These are phyloP conservation scores for Starmerella stellata DNA, from an alignment of 805 yeast species.

Conservation along the genomic window DNA sequence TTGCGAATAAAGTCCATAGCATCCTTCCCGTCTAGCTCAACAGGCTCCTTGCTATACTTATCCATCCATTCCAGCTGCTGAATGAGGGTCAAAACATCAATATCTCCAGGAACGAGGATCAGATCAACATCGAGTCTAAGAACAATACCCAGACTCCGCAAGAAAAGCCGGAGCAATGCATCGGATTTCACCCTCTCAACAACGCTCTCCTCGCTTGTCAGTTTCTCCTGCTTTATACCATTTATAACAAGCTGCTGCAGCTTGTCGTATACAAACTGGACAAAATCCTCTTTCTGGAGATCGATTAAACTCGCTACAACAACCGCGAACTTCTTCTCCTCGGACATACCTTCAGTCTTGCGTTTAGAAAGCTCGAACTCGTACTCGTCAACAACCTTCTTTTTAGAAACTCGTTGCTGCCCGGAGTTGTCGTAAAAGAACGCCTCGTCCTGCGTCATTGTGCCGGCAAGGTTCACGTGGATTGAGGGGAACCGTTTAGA, in stretches of 20 bases:
- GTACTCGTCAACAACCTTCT: slow-evolving; percentile 6
- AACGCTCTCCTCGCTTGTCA: slow-evolving; percentile 14
- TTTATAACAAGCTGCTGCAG: slow-evolving; percentile 22
- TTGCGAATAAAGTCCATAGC: slow-evolving; percentile 23
- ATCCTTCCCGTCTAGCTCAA: slow-evolving; percentile 23
- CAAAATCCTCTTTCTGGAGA: slow-evolving; percentile 27
- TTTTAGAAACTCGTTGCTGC: slow-evolving; percentile 22
- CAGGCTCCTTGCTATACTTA: slow-evolving; percentile 27
- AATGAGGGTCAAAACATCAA: slow-evolving; percentile 23
- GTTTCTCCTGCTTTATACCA: slow-evolving; percentile 3
- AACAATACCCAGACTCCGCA: slow-evolving; percentile 31
- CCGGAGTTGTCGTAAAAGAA: slow-evolving; percentile 44
- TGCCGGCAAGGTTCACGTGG: slow-evolving; percentile 49
- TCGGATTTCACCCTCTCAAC: slow-evolving; percentile 28
- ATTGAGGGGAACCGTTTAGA: slow-evolving; percentile 35
- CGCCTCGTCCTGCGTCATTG: slow-evolving; percentile 31
- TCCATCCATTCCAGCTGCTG: slow-evolving; percentile 26
- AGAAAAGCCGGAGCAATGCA: slow-evolving; percentile 32
- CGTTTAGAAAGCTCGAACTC: slow-evolving; percentile 20
- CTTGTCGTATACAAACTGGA: slow-evolving; percentile 31
- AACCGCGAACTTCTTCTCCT: slow-evolving; percentile 35
- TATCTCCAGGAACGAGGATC: slow-evolving; percentile 26
- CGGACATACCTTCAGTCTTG: slow-evolving; percentile 12
- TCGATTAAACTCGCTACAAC: slow-evolving; percentile 33
- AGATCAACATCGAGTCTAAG: slow-evolving; percentile 22